phyloP scores from a whole-genome alignment of 2,329 filamentous ascomycete genomes.

The Sclerotinia spermophila region DNA sequence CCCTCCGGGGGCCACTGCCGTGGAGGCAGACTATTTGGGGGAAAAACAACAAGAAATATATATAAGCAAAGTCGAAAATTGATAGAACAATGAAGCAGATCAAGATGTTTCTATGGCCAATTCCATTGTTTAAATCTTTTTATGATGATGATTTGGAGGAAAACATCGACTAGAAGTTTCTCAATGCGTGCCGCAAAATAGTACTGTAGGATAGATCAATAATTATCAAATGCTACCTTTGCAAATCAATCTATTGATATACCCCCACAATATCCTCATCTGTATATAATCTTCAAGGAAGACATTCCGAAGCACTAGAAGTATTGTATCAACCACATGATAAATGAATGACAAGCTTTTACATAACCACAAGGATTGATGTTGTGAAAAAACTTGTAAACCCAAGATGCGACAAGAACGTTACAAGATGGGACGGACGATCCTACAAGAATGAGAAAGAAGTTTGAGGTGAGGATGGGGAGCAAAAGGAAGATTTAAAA shows the following conservation, averaged over 20 bases:
- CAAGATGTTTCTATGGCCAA: not conserved
- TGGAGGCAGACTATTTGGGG: not conserved
- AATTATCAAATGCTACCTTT: not conserved
- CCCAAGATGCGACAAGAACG: not conserved
- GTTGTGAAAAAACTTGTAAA: not conserved
- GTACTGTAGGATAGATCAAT: not conserved
- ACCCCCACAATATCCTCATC: not conserved
- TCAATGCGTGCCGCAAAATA: not conserved
- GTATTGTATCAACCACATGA: not conserved
- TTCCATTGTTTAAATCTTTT: not conserved
- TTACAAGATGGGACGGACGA: not conserved
- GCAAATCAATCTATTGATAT: not conserved
- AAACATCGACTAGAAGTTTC: not conserved
- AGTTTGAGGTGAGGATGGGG: not conserved
- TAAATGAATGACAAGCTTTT: not conserved
- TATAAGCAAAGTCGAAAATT: too few relatives aligned
- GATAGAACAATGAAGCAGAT: not conserved
- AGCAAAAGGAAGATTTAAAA: not conserved
- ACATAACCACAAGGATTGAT: not conserved
- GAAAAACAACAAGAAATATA: not conserved
- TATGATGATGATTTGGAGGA: not conserved
- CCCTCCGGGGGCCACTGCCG: not conserved
- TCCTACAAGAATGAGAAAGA: not conserved
- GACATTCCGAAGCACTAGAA: not conserved
- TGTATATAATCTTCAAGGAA: too few relatives aligned